These are phyloP conservation scores for Mycena pura DNA, from an alignment of 768 basidiomycete genomes.

Conservation along the genomic window DNA sequence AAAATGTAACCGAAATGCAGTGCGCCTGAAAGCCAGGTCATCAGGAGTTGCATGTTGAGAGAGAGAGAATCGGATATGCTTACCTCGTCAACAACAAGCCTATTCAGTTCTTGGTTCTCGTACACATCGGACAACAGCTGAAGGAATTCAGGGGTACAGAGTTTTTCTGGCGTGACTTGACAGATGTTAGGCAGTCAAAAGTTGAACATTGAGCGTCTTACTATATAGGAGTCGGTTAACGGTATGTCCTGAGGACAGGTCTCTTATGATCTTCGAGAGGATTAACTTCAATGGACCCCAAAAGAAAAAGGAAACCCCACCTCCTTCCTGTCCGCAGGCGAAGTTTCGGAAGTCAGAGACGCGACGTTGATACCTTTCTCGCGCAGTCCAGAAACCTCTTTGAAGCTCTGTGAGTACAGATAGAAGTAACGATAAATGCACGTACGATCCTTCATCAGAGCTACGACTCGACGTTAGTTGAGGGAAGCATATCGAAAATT, in stretches of 20 bases:
- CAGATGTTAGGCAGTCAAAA: not conserved
- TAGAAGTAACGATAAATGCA: not conserved
- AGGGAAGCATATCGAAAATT: not conserved
- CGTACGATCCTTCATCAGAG: slow-evolving; percentile 84
- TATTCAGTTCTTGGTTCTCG: slow-evolving; percentile 63
- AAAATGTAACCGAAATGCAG: slow-evolving; percentile 70
- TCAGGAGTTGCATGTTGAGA: not conserved
- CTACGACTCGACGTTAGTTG: slow-evolving; percentile 43
- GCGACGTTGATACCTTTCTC: slow-evolving; percentile 61
- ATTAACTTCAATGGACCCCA: not conserved
- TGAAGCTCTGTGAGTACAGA: not conserved
- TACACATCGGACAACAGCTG: slow-evolving; percentile 57
- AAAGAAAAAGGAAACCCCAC: slow-evolving; percentile 40
- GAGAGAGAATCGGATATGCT: slow-evolving; percentile 7
- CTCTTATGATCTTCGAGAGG: slow-evolving; percentile 59
- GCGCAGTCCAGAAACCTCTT: slow-evolving; percentile 71
- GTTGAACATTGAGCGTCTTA: slow-evolving; percentile 36
- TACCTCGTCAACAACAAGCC: slow-evolving; percentile 86
- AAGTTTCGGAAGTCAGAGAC: slow-evolving; percentile 73
- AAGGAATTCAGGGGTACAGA: slow-evolving; percentile 62
- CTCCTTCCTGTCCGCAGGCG: slow-evolving; percentile 56
- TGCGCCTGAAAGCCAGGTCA: slow-evolving; percentile 60
- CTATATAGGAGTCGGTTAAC: slow-evolving; percentile 73
- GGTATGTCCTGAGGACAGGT: slow-evolving; percentile 66
- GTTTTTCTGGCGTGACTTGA: slow-evolving; percentile 79